These are phyloP conservation scores for Agrocybe pediades DNA, from an alignment of 768 basidiomycete species.

Conservation along the genomic window DNA sequence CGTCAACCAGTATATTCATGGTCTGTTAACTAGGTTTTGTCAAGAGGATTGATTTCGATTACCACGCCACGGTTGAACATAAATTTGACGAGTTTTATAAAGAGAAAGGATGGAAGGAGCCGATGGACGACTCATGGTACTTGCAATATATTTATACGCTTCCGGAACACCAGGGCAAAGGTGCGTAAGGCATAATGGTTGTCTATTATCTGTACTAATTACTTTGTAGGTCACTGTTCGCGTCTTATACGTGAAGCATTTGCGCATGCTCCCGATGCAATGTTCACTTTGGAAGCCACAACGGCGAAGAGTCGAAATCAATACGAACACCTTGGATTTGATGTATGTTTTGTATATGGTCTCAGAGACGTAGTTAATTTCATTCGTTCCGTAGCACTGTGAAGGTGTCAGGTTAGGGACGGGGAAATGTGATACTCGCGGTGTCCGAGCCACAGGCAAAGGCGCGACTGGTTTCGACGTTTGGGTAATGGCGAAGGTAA, in stretches of 20 bases:
- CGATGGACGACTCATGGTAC: slow-evolving; percentile 30
- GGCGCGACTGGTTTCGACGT: slow-evolving; percentile 21
- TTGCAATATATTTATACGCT: slow-evolving; percentile 26
- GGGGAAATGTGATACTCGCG: slow-evolving; percentile 18
- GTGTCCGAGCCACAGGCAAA: slow-evolving; percentile 16
- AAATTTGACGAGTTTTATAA: slow-evolving; percentile 21
- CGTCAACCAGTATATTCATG: background rate
- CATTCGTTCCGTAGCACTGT: slow-evolving; percentile 10
- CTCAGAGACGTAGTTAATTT: background rate
- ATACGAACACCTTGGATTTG: slow-evolving; percentile 32
- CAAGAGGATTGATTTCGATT: slow-evolving; percentile 25
- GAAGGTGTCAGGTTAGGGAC: slow-evolving; percentile 19
- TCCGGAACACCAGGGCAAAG: slow-evolving; percentile 29
- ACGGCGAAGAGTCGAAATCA: slow-evolving; percentile 27
- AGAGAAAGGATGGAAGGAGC: slow-evolving; percentile 13
- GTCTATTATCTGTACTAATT: background rate
- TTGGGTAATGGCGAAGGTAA: slow-evolving; percentile 24
- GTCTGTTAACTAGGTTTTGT: background rate
- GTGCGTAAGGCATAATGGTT: slow-evolving; percentile 9
- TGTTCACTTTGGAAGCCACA: slow-evolving; percentile 29
- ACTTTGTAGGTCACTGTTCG: slow-evolving; percentile 26
- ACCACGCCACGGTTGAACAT: slow-evolving; percentile 16
- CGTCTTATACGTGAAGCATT: slow-evolving; percentile 29
- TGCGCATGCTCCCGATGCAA: slow-evolving; percentile 20
- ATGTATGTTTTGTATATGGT: slow-evolving; percentile 16